These are phyloP conservation scores for Heritiera fomes DNA, from an alignment of 345 rosid species.

Conservation along the genomic window DNA sequence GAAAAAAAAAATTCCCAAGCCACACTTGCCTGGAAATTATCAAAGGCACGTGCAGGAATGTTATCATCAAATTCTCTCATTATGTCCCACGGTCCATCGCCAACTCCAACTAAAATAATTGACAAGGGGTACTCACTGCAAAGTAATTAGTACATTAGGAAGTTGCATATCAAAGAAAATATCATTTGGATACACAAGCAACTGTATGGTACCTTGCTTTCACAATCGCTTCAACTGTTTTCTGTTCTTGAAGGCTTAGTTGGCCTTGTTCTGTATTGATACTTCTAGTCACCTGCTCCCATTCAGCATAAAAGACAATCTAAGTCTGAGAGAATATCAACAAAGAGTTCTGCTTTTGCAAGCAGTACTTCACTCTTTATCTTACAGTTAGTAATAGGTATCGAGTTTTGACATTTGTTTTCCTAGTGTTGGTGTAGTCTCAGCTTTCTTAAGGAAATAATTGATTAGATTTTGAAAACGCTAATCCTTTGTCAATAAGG, in stretches of 20 bases:
- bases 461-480: neutral
- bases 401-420: neutral
- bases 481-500: neutral
- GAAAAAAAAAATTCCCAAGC: neutral
- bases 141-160: constrained; percentile 17
- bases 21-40: constrained; percentile 69
- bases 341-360: neutral
- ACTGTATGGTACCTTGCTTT: constrained; percentile 62
- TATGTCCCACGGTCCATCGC: constrained; percentile 94
- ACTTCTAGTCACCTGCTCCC: constrained; percentile 58
- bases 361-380: neutral
- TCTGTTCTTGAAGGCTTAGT: constrained; percentile 76
- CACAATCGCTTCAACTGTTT: constrained; percentile 80
- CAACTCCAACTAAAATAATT: constrained; percentile 84
- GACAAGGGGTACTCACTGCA: constrained; percentile 80
- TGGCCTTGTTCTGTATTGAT: constrained; percentile 49
- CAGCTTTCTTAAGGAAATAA: neutral
- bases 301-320: neutral
- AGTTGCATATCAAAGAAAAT: neutral
- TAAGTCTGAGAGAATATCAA: neutral
- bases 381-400: neutral
- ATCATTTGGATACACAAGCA: neutral
- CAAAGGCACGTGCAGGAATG: constrained; percentile 83
- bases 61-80: constrained; percentile 94
- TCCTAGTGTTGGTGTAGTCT: neutral